Evolutionary conservation across 2,329 filamentous ascomycete genomes (phyloP).

Genomic region (Chrysoporthe deuterocubensis): DNA sequence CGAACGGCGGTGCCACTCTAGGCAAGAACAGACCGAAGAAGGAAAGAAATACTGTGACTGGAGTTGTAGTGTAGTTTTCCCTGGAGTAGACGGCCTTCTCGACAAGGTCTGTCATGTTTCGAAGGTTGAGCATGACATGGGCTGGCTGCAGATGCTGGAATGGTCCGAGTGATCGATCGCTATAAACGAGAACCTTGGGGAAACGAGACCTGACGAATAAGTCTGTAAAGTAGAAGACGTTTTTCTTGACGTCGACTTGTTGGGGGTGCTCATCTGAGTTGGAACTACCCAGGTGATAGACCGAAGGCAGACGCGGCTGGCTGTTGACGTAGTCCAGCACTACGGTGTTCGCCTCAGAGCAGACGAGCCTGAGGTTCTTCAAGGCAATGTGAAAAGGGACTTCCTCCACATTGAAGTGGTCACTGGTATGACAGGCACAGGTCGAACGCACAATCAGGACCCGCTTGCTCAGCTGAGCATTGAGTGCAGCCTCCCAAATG

Average conservation of each 20-base stretch:
- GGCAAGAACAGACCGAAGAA: not conserved
- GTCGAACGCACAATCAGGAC: not conserved
- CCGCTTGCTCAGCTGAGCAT: not conserved
- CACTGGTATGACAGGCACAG: too few species aligned
- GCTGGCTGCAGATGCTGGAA: not conserved
- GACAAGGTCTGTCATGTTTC: not conserved
- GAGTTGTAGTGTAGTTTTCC: not conserved
- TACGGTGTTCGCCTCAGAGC: not conserved
- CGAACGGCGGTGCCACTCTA: too few species aligned
- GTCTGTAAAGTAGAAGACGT: not conserved
- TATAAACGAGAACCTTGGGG: not conserved
- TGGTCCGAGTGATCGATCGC: not conserved
- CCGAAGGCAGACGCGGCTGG: not conserved
- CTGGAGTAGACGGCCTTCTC: too few species aligned
- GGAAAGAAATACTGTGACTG: not conserved
- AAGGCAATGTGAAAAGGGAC: not conserved
- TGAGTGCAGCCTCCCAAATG: not conserved
- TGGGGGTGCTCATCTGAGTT: not conserved
- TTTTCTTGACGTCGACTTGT: not conserved
- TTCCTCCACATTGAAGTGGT: not conserved
- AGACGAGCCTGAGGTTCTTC: not conserved
- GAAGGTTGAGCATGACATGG: not conserved
- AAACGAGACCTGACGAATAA: too few species aligned
- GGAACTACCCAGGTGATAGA: not conserved
- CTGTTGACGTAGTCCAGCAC: not conserved